These are phyloP conservation scores for Escallonia herrerae DNA, from an alignment of 129 eudicot species.

Conservation along the genomic window DNA sequence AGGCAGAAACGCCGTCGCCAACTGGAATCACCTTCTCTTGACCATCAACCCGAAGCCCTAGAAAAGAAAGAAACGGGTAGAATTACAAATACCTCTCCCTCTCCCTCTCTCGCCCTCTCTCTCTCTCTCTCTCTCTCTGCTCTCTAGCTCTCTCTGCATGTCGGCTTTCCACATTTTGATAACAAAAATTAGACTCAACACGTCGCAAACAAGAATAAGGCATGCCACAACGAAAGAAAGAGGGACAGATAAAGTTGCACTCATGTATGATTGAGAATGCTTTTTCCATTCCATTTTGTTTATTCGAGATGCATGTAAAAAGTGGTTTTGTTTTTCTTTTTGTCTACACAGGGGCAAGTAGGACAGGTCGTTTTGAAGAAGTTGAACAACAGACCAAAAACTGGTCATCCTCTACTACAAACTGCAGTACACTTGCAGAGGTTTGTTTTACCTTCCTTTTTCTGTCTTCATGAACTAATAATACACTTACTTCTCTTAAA, in stretches of 20 bases:
- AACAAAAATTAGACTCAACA: too few species aligned
- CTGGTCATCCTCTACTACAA: slow-evolving; percentile 63
- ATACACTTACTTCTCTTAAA: not conserved
- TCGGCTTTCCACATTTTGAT: too few species aligned
- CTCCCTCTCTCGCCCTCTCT: too few species aligned
- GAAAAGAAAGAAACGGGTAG: slow-evolving; percentile 23
- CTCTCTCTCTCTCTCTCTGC: too few species aligned
- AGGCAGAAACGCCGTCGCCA: slow-evolving; percentile 84
- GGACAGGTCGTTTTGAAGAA: slow-evolving; percentile 54
- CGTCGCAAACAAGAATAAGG: too few species aligned
- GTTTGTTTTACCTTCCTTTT: slow-evolving; percentile 26
- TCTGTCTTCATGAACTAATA: slow-evolving; percentile 5
- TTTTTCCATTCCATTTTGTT: slow-evolving; percentile 15
- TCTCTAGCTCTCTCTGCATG: not conserved
- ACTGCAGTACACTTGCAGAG: slow-evolving; percentile 62
- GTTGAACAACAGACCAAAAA: slow-evolving; percentile 72
- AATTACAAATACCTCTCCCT: too few species aligned
- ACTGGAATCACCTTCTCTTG: slow-evolving; percentile 30
- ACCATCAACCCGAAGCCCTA: not conserved
- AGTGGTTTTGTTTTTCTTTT: slow-evolving; percentile 31
- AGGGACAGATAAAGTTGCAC: too few species aligned
- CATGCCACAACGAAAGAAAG: too few species aligned
- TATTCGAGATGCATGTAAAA: slow-evolving; percentile 16
- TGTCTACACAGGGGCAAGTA: slow-evolving; percentile 41
- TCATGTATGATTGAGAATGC: too few species aligned